phyloP scores from a whole-genome alignment of 1,139 yeast species.

The Zhuliangozyma parablackwelliae region DNA sequence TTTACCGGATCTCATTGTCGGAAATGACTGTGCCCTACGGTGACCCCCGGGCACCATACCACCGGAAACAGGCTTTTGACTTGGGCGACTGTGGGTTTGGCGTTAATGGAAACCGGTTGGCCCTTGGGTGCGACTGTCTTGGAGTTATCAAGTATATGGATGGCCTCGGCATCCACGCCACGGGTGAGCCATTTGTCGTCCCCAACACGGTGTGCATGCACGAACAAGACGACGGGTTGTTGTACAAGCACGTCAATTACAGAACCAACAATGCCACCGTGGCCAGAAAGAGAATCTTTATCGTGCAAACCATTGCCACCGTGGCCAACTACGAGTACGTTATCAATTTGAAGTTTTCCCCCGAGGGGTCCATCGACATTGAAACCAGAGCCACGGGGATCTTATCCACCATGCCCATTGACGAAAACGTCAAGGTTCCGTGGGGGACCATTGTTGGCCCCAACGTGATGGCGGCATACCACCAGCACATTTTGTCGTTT shows the following conservation, averaged over 20 bases:
- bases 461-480: slow-evolving; percentile 83
- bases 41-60: slow-evolving; percentile 86
- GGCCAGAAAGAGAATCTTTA: slow-evolving; percentile 82
- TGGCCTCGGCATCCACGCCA: slow-evolving; percentile 53
- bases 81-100: slow-evolving; percentile 92
- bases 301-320: slow-evolving; percentile 82
- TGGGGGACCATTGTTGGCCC: slow-evolving; percentile 88
- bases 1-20: slow-evolving; percentile 73
- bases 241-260: slow-evolving; percentile 82
- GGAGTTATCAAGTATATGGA: slow-evolving; percentile 83
- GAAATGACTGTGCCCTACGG: slow-evolving; percentile 95
- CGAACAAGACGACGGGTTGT: slow-evolving; percentile 74
- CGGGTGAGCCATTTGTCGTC: slow-evolving; percentile 62
- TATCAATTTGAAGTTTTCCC: slow-evolving; percentile 71
- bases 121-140: slow-evolving; percentile 84
- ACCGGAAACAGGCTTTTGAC: slow-evolving; percentile 90
- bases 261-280: slow-evolving; percentile 71
- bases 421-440: slow-evolving; percentile 65
- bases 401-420: slow-evolving; percentile 78
- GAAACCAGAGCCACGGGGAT: slow-evolving; percentile 91
- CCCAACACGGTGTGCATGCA: slow-evolving; percentile 85
- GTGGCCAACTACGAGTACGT: slow-evolving; percentile 90
- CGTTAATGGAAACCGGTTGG: slow-evolving; percentile 66
- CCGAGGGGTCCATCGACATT: slow-evolving; percentile 77
- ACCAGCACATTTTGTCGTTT: slow-evolving; percentile 80